Evolutionary conservation across 139 green algal species (phyloP).

Genomic region (Micractinium sp.): DNA sequence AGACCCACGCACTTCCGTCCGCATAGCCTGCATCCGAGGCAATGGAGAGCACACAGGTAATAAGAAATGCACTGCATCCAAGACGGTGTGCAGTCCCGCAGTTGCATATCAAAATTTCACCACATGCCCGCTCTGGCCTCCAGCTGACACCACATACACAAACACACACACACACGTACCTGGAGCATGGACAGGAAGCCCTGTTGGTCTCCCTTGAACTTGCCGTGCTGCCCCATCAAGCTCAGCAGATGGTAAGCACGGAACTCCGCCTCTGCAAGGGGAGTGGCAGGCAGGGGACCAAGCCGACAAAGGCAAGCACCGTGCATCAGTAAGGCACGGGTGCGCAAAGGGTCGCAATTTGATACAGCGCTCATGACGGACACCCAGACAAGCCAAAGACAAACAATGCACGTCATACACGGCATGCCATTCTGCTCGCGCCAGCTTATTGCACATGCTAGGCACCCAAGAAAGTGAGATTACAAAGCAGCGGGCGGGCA

Average conservation of each 20-base stretch:
- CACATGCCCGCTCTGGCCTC: background rate
- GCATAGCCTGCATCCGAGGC: conserved; percentile 28
- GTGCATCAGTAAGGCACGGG: background rate
- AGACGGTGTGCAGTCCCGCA: background rate
- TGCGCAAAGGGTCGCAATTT: too few relatives aligned
- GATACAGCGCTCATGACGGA: too few relatives aligned
- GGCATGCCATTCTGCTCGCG: too few relatives aligned
- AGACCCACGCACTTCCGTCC: conserved; percentile 42
- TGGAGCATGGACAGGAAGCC: conserved; percentile 46
- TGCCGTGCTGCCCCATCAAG: conserved; percentile 71
- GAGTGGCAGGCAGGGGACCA: background rate
- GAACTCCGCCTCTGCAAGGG: conserved; percentile 73
- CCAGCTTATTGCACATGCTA: too few relatives aligned
- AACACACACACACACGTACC: too few relatives aligned
- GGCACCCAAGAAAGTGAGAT: background rate
- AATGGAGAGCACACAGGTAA: background rate
- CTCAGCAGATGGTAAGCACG: conserved; percentile 76
- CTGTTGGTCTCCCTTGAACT: conserved; percentile 61
- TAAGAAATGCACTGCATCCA: background rate
- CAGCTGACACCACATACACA: too few relatives aligned
- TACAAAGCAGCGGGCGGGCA: too few relatives aligned
- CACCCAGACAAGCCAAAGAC: too few relatives aligned
- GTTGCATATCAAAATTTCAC: too few relatives aligned
- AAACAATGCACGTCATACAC: too few relatives aligned
- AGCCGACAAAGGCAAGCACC: background rate